Conservation (phyloP, 352 stramenopile species). For the Globisporangium canariense region DNA sequence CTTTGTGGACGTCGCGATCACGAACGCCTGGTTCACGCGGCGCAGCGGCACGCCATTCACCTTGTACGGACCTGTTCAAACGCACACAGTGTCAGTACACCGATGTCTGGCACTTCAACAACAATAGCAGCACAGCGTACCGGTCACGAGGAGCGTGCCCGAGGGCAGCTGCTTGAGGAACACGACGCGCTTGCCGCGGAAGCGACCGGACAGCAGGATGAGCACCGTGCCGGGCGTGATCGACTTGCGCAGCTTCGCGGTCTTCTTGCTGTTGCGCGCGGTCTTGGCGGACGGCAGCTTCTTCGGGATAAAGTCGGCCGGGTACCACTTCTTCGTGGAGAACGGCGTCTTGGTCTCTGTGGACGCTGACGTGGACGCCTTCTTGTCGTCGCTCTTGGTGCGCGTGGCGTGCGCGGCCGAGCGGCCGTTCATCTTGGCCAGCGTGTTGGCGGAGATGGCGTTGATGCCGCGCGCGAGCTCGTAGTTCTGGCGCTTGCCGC, state of each 20-base stretch:
- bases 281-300: slow-evolving; percentile 72
- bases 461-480: slow-evolving; percentile 76
- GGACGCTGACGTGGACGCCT: slow-evolving; percentile 31
- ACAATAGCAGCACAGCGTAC: slow-evolving; percentile 36
- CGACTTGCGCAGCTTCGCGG: slow-evolving; percentile 92
- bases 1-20: slow-evolving; percentile 98
- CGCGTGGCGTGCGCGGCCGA: slow-evolving; percentile 28
- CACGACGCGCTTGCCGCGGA: slow-evolving; percentile 98
- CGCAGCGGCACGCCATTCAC: slow-evolving; percentile 98
- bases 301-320: slow-evolving; percentile 73
- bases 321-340: slow-evolving; percentile 75
- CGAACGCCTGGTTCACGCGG: slow-evolving; percentile 98
- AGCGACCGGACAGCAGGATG: slow-evolving; percentile 97
- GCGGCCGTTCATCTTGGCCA: slow-evolving; percentile 57
- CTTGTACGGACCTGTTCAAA: slow-evolving; percentile 94
- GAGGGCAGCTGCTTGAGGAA: slow-evolving; percentile 98
- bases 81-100: too few relatives aligned
- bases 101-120: too few relatives aligned
- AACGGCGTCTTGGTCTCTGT: slow-evolving; percentile 24
- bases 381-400: slow-evolving; percentile 58
- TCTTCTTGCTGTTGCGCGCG: slow-evolving; percentile 79
- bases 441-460: slow-evolving; percentile 65
- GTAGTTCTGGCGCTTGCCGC: slow-evolving; percentile 49
- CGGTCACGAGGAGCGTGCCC: slow-evolving; percentile 96
- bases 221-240: slow-evolving; percentile 97